phyloP scores from a whole-genome alignment of 176 grass and related monocot species.

The Phyllostachys edulis region DNA sequence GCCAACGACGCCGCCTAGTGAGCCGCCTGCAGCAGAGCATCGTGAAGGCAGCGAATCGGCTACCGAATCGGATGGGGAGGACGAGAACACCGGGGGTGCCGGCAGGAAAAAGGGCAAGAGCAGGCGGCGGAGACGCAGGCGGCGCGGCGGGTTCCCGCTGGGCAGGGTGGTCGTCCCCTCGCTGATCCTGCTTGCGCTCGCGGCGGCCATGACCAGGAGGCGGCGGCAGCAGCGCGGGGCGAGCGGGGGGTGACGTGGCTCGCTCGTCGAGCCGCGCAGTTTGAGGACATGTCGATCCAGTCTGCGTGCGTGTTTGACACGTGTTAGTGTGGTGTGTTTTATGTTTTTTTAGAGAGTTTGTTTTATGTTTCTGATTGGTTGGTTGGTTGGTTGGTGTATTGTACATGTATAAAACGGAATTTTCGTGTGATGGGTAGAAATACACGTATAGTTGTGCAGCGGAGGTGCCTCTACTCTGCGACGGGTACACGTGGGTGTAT shows the following conservation, averaged over 20 bases:
- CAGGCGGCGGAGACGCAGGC: not conserved
- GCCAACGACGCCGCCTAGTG: too few species aligned
- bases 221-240: not conserved
- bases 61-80: not conserved
- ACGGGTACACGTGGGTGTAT: too few species aligned
- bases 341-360: not conserved
- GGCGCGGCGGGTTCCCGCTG: not conserved
- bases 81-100: fast-evolving
- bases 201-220: not conserved
- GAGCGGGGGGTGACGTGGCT: not conserved
- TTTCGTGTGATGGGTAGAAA: not conserved
- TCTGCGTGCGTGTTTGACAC: too few species aligned
- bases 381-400: not conserved
- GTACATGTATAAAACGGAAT: not conserved
- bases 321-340: too few species aligned
- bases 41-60: not conserved
- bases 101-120: too few species aligned
- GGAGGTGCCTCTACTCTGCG: too few species aligned
- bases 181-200: constrained; percentile 26
- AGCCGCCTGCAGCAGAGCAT: too few species aligned
- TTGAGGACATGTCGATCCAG: not conserved
- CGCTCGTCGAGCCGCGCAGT: not conserved
- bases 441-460: too few species aligned
- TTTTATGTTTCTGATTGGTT: not conserved
- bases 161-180: constrained; percentile 32